phyloP scores from a whole-genome alignment of 2,329 filamentous ascomycete species.

The Emergomyces orientalis region DNA sequence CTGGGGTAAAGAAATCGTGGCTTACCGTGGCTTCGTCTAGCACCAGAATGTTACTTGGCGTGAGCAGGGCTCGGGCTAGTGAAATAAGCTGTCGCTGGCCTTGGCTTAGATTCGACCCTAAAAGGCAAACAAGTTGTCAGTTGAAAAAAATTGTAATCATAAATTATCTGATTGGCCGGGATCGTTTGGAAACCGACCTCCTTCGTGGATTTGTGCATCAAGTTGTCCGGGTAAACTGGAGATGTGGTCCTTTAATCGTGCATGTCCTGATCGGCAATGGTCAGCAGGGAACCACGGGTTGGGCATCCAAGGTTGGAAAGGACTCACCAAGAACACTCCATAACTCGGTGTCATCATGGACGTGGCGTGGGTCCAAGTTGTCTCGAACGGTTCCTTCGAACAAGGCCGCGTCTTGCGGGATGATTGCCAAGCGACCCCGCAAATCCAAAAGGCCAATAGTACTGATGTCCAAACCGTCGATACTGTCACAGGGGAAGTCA shows the following conservation, averaged over 20 bases:
- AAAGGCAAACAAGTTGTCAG: background rate
- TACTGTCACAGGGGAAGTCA: constrained; percentile 41
- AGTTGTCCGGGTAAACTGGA: constrained; percentile 77
- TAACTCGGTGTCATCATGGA: constrained; percentile 91
- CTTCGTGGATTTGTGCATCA: constrained; percentile 86
- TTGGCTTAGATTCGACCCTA: constrained; percentile 88
- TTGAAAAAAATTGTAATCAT: background rate
- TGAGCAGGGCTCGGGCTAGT: constrained; percentile 83
- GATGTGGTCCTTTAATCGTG: constrained; percentile 84
- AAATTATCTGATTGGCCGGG: background rate
- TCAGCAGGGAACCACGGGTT: constrained; percentile 25
- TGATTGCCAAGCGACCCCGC: constrained; percentile 82
- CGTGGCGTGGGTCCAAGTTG: constrained; percentile 88
- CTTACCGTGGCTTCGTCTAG: constrained; percentile 87
- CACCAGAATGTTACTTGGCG: constrained; percentile 92
- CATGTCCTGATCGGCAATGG: constrained; percentile 58
- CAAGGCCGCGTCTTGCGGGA: constrained; percentile 91
- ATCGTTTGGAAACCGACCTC: constrained; percentile 53
- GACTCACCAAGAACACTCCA: constrained; percentile 86
- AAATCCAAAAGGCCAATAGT: constrained; percentile 84
- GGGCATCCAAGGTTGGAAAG: constrained; percentile 6
- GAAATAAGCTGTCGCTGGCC: constrained; percentile 93
- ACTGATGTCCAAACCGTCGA: constrained; percentile 82
- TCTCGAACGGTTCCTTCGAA: constrained; percentile 91
- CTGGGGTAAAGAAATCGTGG: background rate